phyloP scores from a whole-genome alignment of 768 basidiomycete genomes.

The Chlorophyllum brunneum region DNA sequence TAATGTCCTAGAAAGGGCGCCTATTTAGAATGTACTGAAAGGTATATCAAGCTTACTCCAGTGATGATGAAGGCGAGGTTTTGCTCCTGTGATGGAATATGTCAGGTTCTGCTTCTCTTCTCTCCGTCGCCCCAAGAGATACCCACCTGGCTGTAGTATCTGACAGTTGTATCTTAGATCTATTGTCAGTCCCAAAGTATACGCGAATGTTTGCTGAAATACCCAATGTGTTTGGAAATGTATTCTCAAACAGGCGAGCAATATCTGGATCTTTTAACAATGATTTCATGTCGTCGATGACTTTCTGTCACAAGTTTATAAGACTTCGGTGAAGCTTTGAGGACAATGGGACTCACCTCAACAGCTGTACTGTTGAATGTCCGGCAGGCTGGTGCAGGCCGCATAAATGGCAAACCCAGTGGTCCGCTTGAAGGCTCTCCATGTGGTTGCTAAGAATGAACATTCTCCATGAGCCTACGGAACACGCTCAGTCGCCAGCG shows the following conservation, averaged over 20 bases:
- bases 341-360: conserved; percentile 42
- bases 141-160: conserved; percentile 61
- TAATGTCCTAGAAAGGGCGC: conserved; percentile 52
- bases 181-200: neutral
- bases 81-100: conserved; percentile 21
- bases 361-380: conserved; percentile 76
- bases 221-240: conserved; percentile 82
- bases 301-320: conserved; percentile 40
- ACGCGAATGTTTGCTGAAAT: neutral
- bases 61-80: conserved; percentile 81
- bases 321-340: neutral
- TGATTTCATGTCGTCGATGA: conserved; percentile 68
- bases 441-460: conserved; percentile 48
- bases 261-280: conserved; percentile 74
- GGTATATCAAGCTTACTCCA: conserved; percentile 41
- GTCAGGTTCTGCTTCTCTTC: neutral
- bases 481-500: too few relatives aligned
- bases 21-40: neutral
- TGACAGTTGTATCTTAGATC: conserved; percentile 68
- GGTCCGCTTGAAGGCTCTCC: conserved; percentile 57
- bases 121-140: neutral
- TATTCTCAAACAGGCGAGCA: conserved; percentile 77
- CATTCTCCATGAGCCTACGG: too few relatives aligned
- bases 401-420: conserved; percentile 66
- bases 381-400: conserved; percentile 63